A percentile compares a stretch with the other conserved stretches of the same genome.
Evolutionary conservation across 2,329 filamentous ascomycete genomes (phyloP).

Genomic region (Monosporascus sp.): DNA sequence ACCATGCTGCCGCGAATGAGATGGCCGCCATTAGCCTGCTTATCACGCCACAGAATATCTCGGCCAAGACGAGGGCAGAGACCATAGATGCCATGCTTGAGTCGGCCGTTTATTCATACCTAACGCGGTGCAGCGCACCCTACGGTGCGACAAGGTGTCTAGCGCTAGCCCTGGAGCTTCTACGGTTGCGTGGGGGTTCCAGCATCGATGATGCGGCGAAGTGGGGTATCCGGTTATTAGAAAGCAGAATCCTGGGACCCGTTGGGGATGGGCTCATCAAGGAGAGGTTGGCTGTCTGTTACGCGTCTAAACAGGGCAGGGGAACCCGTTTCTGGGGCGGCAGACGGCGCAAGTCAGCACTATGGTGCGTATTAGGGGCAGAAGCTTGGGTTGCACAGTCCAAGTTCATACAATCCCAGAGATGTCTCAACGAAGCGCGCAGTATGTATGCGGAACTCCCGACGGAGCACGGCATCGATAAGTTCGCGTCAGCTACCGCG

Average conservation of each 20-base stretch:
- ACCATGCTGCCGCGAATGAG: slow-evolving; percentile 90
- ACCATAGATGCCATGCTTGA: slow-evolving; percentile 84
- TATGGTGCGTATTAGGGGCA: slow-evolving; percentile 81
- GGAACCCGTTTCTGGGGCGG: slow-evolving; percentile 64
- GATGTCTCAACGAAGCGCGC: slow-evolving; percentile 66
- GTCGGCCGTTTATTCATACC: slow-evolving; percentile 86
- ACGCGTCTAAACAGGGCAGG: slow-evolving; percentile 64
- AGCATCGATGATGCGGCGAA: slow-evolving; percentile 81
- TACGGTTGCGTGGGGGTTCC: slow-evolving; percentile 73
- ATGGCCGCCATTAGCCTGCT: slow-evolving; percentile 87
- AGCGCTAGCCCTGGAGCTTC: slow-evolving; percentile 71
- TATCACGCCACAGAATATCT: slow-evolving; percentile 65
- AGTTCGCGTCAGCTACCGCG: slow-evolving; percentile 45
- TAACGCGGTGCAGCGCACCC: slow-evolving; percentile 73
- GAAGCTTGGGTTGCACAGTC: slow-evolving; percentile 77
- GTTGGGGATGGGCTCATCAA: slow-evolving; percentile 78
- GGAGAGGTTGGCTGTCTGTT: slow-evolving; percentile 82
- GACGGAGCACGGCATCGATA: slow-evolving; percentile 45
- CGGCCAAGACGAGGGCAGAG: slow-evolving; percentile 73
- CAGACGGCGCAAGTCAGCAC: slow-evolving; percentile 75
- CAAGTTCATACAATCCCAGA: slow-evolving; percentile 73
- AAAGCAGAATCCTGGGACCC: slow-evolving; percentile 67
- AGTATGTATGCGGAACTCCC: slow-evolving; percentile 48
- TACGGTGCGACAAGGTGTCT: slow-evolving; percentile 78
- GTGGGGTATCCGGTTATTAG: slow-evolving; percentile 77